These are phyloP conservation scores for Eremothecium coryli DNA, from an alignment of 1,139 yeast genomes.

Conservation along the genomic window DNA sequence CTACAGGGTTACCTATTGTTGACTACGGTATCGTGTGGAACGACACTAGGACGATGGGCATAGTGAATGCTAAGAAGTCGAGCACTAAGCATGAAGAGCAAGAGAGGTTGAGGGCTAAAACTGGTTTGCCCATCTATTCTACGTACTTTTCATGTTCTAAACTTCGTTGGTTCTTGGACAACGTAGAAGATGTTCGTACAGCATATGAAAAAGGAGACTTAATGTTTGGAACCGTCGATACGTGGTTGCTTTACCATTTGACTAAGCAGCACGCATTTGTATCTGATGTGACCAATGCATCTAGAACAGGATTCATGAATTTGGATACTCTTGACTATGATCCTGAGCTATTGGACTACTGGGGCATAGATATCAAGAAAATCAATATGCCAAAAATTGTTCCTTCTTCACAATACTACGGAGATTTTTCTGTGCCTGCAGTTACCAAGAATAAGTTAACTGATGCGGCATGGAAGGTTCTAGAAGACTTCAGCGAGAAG, in stretches of 20 bases:
- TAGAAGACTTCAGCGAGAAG: conserved; percentile 14
- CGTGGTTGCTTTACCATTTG: conserved; percentile 85
- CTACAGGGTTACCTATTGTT: conserved; percentile 73
- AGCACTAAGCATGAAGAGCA: conserved; percentile 50
- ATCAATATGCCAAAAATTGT: conserved; percentile 70
- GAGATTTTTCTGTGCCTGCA: conserved; percentile 55
- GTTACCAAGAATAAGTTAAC: conserved; percentile 44
- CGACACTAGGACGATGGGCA: conserved; percentile 75
- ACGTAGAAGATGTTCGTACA: conserved; percentile 57
- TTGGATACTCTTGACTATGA: conserved; percentile 70
- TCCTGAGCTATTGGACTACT: conserved; percentile 62
- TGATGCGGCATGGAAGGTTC: conserved; percentile 34
- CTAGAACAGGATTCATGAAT: conserved; percentile 86
- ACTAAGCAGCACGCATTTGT: conserved; percentile 65
- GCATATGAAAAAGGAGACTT: conserved; percentile 69
- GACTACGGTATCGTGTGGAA: conserved; percentile 91
- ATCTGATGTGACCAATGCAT: conserved; percentile 86
- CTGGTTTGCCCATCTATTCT: conserved; percentile 74
- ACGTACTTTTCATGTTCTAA: conserved; percentile 91
- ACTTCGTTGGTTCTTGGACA: conserved; percentile 81
- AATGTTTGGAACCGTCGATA: conserved; percentile 90
- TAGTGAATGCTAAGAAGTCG: conserved; percentile 57
- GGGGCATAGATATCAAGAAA: conserved; percentile 66
- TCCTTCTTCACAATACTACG: conserved; percentile 74
- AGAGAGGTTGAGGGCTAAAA: conserved; percentile 51